Base-by-base conservation (phyloP, 208 protist genomes). In the Crithidia sp. region DNA sequence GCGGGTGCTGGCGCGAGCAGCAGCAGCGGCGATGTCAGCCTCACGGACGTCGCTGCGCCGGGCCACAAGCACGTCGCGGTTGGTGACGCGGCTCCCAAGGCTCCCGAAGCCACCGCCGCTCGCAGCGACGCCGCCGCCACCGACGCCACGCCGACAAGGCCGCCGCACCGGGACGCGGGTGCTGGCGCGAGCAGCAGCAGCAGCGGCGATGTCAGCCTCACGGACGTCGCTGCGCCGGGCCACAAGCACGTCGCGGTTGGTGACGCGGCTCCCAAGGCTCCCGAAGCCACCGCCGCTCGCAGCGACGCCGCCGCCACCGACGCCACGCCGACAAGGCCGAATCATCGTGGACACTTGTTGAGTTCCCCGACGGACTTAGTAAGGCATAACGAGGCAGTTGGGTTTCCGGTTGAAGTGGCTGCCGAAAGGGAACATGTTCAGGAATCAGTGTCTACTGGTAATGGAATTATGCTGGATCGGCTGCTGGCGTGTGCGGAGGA, bases 171-270 rank as follows among this genome's bases (percentile, higher is more conserved):
- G 4, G 54, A 40, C 54, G 54, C 54, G 8, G 28, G 8, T 40
- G 54, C 54, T 5, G 54, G 54, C 17, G 6, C 54, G 19, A 16
- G 54, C 54, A 58, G 54, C 54, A 58, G 54, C 54, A 58, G 54
- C 54, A 58, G 54, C 54, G 40, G 54, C 54, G 54, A 58, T 28
- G 54, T 58, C 19, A 58, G 54, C 54, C 54, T 58, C 17, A 40
- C 54, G 54, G 54, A 58, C 54, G 54, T 13, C 4, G 54, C 54
- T 13, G 7, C 54, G n/a, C 54, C 7, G 4, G 7, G 28, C 19
- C 19, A 28, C 28, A 28, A 28, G 28, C 28, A 28, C 28, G 28
- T 28, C 28, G 28, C 28, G 28, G 28, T 28, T 28, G 28, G 28
- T 28, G 28, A 28, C 1, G 28, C 28, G 28, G 28, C 28, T 28